Conservation (phyloP, 2,329 filamentous ascomycete genomes). For the Fusarium oxysporum region DNA sequence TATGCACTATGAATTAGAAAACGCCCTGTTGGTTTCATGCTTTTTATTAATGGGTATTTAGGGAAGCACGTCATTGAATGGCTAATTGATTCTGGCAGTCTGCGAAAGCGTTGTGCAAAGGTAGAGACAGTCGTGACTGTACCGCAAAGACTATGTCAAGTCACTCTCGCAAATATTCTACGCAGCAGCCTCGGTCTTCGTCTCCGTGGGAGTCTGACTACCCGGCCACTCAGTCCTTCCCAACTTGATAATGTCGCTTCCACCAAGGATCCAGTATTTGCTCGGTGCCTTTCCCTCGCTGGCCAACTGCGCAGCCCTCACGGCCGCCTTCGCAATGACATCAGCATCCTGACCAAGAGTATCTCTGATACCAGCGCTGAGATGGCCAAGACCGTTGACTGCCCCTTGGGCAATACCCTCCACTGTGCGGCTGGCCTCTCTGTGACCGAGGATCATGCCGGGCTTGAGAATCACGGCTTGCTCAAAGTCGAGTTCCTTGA, state of each 20-base stretch:
- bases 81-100: not conserved
- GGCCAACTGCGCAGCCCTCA: slow-evolving; percentile 69
- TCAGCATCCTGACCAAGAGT: slow-evolving; percentile 78
- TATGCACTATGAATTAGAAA: not conserved
- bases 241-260: slow-evolving; percentile 72
- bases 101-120: not conserved
- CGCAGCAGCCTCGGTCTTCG: slow-evolving; percentile 5
- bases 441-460: slow-evolving; percentile 78
- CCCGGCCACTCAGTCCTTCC: slow-evolving; percentile 70
- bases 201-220: slow-evolving; percentile 33
- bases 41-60: not conserved
- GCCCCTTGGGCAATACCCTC: slow-evolving; percentile 69
- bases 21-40: not conserved
- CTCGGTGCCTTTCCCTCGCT: slow-evolving; percentile 68
- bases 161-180: not conserved
- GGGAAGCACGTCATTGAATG: not conserved
- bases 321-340: slow-evolving; percentile 76
- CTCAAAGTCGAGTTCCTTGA: slow-evolving; percentile 79
- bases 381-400: slow-evolving; percentile 64
- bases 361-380: slow-evolving; percentile 70
- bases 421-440: slow-evolving; percentile 69
- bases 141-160: not conserved
- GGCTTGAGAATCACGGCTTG: slow-evolving; percentile 80
- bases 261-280: slow-evolving; percentile 71
- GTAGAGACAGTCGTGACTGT: not conserved